These are phyloP conservation scores for Ustilago sp. DNA, from an alignment of 1,284 basidiomycete species.

Conservation along the genomic window DNA sequence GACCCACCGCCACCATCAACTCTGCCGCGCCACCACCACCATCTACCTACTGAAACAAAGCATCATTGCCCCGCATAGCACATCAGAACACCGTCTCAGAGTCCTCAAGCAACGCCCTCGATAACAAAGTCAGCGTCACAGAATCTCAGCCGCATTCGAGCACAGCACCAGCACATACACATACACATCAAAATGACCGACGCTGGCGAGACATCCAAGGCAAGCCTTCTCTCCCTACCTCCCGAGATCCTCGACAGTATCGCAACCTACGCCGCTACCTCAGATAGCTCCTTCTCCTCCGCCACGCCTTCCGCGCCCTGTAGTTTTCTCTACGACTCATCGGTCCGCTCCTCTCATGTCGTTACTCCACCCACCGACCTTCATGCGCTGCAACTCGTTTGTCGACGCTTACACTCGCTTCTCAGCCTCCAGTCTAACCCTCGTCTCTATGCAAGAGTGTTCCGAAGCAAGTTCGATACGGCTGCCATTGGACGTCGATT, in stretches of 20 bases:
- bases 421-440: conserved; percentile 57
- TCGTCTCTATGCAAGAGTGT: conserved; percentile 61
- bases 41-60: too few species aligned
- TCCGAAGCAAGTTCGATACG: conserved; percentile 61
- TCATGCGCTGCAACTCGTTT: conserved; percentile 50
- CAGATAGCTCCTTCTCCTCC: conserved; percentile 27
- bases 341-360: conserved; percentile 21
- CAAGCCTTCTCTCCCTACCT: conserved; percentile 44
- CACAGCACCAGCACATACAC: background rate
- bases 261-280: conserved; percentile 47
- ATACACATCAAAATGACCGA: conserved; percentile 17
- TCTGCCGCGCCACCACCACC: background rate
- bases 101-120: background rate
- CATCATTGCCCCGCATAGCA: background rate
- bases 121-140: background rate
- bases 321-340: conserved; percentile 41
- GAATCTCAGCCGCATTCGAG: too few species aligned
- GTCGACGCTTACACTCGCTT: conserved; percentile 43
- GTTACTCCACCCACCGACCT: conserved; percentile 55
- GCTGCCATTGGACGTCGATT: conserved; percentile 59
- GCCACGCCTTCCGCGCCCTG: conserved; percentile 30
- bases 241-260: conserved; percentile 60
- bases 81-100: background rate
- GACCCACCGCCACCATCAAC: background rate
- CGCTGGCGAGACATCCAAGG: conserved; percentile 11